A percentile compares a stretch with the other conserved stretches of the same genome.
These are phyloP conservation scores for Bretziella fagacearum DNA, from an alignment of 2,329 filamentous ascomycete species.

Conservation along the genomic window DNA sequence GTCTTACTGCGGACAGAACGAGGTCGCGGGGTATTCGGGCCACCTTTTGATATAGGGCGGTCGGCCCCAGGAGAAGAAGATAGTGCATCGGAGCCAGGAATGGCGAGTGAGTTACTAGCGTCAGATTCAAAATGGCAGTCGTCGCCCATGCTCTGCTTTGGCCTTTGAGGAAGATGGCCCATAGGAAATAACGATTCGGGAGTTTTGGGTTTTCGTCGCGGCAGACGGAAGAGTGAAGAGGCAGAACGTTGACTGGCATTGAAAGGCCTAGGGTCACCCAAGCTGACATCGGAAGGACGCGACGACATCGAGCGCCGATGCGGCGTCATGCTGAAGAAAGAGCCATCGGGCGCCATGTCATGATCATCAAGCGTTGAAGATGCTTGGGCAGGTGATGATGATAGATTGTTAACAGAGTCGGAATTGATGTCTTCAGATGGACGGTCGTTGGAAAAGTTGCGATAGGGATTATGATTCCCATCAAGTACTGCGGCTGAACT, in stretches of 20 bases:
- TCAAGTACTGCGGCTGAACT: constrained; percentile 8
- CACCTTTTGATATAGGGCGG: neutral
- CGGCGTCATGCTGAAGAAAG: constrained; percentile 7
- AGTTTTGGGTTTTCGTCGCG: constrained; percentile 58
- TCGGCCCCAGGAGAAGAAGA: constrained; percentile 6
- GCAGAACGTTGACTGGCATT: constrained; percentile 7
- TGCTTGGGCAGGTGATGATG: constrained; percentile 6
- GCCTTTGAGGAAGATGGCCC: constrained; percentile 64
- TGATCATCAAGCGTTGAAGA: constrained; percentile 27
- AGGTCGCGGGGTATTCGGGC: constrained; percentile 10
- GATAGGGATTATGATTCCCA: constrained; percentile 2
- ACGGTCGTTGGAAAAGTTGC: constrained; percentile 6
- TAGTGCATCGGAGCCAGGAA: constrained; percentile 4
- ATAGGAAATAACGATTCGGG: constrained; percentile 68
- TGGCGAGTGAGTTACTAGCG: constrained; percentile 5
- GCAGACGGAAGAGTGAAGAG: constrained; percentile 50
- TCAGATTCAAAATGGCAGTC: constrained; percentile 13
- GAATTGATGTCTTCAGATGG: constrained; percentile 7
- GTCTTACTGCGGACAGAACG: constrained; percentile 14
- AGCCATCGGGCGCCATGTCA: constrained; percentile 25
- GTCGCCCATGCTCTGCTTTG: constrained; percentile 22
- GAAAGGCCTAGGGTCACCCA: constrained; percentile 32
- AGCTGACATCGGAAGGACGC: constrained; percentile 57
- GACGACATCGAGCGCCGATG: constrained; percentile 48
- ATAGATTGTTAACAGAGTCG: neutral